Evolutionary conservation across 148 eudicot genomes (phyloP), one percentile per base, ranked within the genome.

Genomic region (Persicaria maculosa): DNA sequence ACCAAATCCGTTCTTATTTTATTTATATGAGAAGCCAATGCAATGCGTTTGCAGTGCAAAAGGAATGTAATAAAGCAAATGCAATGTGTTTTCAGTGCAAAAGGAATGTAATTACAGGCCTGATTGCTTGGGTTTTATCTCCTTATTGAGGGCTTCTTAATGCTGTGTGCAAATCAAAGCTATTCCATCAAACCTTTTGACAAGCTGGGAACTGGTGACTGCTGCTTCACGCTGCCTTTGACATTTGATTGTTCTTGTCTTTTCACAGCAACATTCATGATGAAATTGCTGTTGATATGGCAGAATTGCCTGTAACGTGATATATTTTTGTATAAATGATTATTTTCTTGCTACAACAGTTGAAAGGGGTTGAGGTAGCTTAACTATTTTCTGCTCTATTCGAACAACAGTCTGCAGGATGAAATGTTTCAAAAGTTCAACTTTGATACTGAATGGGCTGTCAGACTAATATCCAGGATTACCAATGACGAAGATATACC

Each of bases 401-500:
- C 71, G 68, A 55, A 50, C 77, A 65, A 79, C 89, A 95, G 99
- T 88, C 82, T 95, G 84, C 97, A 95, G 82, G 99, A 95, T 84
- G 97, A 95, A 84, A 95, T 95, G 86, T 92, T 95, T 81, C 94
- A 90, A 77, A 95, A 95, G 87, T 95, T 92, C 77, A 88, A 92
- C 81, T 92, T 88, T 81, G 99, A 95, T 81, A 90, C 89, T 70
- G 93, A 84, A 78, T 92, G 97, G 97, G 97, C 97, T 36, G 90
- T 95, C 69, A 83, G 76, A 43, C 85, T 95, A 71, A 92, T 95
- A 78, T 89, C 97, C 46, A 88, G 81, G 80, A 85, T 95, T 74
- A 85, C 91, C 57, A 81, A 88, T 76, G 91, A 89, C 48, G 97
- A 95, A 81, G 91, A 90, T 85, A 15, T 90, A 73, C 97, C 99